phyloP scores from a whole-genome alignment of 164 flowering plant genomes.

The Magnolia changhungtana region DNA sequence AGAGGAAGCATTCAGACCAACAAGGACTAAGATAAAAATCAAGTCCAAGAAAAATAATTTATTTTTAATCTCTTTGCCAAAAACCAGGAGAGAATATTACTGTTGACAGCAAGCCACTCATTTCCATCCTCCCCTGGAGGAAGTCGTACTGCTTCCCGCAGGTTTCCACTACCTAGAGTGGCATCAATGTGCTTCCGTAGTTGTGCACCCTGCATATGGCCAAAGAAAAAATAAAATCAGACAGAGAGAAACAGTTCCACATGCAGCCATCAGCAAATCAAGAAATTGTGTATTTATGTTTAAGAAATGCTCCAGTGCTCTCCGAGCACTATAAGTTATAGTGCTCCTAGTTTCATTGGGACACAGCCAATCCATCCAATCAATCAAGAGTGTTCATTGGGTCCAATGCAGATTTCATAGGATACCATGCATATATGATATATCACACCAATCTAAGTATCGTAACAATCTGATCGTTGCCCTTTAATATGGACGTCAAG shows the following conservation, averaged over 20 bases:
- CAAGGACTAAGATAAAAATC: background rate
- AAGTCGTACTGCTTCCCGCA: slow-evolving; percentile 97
- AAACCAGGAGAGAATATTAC: slow-evolving; percentile 45
- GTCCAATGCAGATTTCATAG: too few relatives aligned
- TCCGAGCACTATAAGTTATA: too few relatives aligned
- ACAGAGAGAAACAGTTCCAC: background rate
- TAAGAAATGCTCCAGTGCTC: too few relatives aligned
- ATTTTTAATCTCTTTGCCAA: background rate
- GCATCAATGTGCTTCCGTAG: slow-evolving; percentile 97
- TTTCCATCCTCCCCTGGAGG: slow-evolving; percentile 99
- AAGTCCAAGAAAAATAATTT: background rate
- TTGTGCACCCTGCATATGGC: slow-evolving; percentile 77
- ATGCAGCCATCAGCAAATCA: background rate
- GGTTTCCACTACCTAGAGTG: slow-evolving; percentile 98
- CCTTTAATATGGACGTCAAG: too few relatives aligned
- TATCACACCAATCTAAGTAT: too few relatives aligned
- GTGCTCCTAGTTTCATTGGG: too few relatives aligned
- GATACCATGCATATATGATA: too few relatives aligned
- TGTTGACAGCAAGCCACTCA: slow-evolving; percentile 99
- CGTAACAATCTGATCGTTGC: too few relatives aligned
- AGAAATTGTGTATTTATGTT: background rate
- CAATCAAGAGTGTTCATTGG: too few relatives aligned
- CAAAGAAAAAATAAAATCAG: background rate
- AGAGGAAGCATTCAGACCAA: background rate
- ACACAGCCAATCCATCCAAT: too few relatives aligned